phyloP scores from a whole-genome alignment of 176 grass and related monocot species.

The Phoenix dactylifera region DNA sequence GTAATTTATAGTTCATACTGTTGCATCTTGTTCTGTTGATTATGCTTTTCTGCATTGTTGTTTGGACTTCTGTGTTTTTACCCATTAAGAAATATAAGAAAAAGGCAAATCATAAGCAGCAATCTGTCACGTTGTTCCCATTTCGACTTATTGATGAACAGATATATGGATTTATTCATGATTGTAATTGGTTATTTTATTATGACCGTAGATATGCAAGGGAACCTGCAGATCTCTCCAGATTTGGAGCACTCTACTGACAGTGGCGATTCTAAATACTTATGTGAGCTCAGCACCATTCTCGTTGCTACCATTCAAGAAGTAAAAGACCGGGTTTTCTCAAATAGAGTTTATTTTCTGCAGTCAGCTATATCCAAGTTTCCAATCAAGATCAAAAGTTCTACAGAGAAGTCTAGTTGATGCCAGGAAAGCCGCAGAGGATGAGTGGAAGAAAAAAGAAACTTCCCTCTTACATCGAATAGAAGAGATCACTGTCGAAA shows the following conservation, averaged over 20 bases:
- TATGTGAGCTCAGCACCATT: conserved; percentile 74
- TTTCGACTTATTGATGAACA: too few relatives aligned
- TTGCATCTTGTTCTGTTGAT: too few relatives aligned
- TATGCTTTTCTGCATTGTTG: too few relatives aligned
- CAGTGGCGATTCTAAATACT: conserved; percentile 49
- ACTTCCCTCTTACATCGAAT: conserved; percentile 27
- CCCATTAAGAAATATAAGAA: too few relatives aligned
- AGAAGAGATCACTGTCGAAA: conserved; percentile 33
- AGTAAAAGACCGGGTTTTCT: conserved; percentile 67
- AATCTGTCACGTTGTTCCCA: too few relatives aligned
- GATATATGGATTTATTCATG: too few relatives aligned
- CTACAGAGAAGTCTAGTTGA: conserved; percentile 22
- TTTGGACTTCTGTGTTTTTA: too few relatives aligned
- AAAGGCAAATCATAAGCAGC: too few relatives aligned
- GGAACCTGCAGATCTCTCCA: neutral
- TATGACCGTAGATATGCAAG: conserved; percentile 16
- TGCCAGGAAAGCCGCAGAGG: conserved; percentile 25
- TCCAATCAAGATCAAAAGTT: conserved; percentile 55
- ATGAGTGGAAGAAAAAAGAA: conserved; percentile 62
- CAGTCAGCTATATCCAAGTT: conserved; percentile 61
- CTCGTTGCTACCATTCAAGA: conserved; percentile 87
- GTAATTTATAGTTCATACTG: too few relatives aligned
- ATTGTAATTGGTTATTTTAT: too few relatives aligned
- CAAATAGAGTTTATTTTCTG: conserved; percentile 96
- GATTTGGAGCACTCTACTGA: conserved; percentile 1